phyloP scores from a whole-genome alignment of 2,329 filamentous ascomycete species.

The Botrytis sinoallii region DNA sequence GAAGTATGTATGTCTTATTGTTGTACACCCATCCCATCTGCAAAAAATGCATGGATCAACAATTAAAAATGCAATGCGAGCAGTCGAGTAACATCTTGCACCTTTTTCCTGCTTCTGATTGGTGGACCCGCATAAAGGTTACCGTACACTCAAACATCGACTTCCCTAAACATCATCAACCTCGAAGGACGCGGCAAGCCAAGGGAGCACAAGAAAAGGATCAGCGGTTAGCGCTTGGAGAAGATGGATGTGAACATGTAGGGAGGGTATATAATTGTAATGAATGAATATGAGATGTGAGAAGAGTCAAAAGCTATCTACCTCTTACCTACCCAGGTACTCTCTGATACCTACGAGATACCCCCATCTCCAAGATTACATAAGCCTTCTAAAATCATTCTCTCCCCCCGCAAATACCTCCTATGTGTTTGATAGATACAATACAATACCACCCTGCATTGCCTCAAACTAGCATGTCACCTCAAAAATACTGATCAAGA shows the following conservation, averaged over 20 bases:
- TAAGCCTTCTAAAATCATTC: background rate
- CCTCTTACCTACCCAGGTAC: too few species aligned
- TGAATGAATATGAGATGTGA: background rate
- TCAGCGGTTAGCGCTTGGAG: background rate
- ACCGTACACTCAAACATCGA: conserved; percentile 4
- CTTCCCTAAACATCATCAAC: background rate
- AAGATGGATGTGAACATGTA: background rate
- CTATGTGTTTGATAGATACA: background rate
- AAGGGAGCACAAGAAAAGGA: background rate
- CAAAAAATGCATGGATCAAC: conserved; percentile 8
- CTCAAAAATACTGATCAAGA: too few species aligned
- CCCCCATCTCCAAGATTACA: background rate
- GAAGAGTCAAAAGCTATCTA: too few species aligned
- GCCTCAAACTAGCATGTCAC: background rate
- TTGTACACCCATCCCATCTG: background rate
- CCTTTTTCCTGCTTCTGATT: background rate
- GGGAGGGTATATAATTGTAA: too few species aligned
- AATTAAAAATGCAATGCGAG: conserved; percentile 4
- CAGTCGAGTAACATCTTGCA: background rate
- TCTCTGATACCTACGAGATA: background rate
- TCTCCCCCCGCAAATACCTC: background rate
- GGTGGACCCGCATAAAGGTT: background rate
- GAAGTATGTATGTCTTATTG: background rate
- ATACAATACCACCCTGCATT: background rate
- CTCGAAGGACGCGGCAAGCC: conserved; percentile 3